Evolutionary conservation across 2,329 filamentous ascomycete species (phyloP).

Genomic region (Cladophialophora carrionii): DNA sequence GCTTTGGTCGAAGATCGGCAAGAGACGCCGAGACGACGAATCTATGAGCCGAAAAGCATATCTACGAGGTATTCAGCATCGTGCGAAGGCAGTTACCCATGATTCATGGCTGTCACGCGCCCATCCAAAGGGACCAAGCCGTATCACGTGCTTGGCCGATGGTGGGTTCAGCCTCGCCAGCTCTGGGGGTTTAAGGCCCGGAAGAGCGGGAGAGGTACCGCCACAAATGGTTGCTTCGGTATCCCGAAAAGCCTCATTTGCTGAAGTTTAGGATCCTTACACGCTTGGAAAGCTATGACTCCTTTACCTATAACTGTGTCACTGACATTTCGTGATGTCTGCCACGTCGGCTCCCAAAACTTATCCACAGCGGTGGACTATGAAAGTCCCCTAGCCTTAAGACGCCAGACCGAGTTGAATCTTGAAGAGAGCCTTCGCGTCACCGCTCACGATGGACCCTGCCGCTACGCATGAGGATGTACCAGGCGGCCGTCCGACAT

Average conservation of each 20-base stretch:
- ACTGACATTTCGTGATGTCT: background rate
- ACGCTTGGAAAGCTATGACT: background rate
- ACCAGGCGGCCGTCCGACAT: background rate
- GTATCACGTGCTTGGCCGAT: background rate
- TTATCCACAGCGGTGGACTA: background rate
- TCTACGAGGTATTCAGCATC: too few species aligned
- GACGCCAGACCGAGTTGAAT: background rate
- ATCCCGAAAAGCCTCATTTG: background rate
- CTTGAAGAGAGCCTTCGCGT: background rate
- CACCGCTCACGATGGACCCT: background rate
- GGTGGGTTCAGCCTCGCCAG: background rate
- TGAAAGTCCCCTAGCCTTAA: background rate
- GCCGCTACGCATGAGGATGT: background rate
- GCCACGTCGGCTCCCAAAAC: background rate
- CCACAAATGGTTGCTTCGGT: background rate
- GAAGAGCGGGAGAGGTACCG: constrained; percentile 16
- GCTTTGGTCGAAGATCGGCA: too few species aligned
- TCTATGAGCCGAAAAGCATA: background rate
- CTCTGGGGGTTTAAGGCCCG: constrained; percentile 1
- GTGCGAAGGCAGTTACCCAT: background rate
- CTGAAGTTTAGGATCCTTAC: background rate
- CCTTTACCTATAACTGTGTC: background rate
- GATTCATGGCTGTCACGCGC: background rate
- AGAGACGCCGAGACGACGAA: background rate
- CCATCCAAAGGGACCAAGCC: too few species aligned